A percentile compares a stretch with the other conserved stretches of the same genome.
phyloP scores from a whole-genome alignment of 441 rosid genomes.

The Pelargonium cotyledonis region DNA sequence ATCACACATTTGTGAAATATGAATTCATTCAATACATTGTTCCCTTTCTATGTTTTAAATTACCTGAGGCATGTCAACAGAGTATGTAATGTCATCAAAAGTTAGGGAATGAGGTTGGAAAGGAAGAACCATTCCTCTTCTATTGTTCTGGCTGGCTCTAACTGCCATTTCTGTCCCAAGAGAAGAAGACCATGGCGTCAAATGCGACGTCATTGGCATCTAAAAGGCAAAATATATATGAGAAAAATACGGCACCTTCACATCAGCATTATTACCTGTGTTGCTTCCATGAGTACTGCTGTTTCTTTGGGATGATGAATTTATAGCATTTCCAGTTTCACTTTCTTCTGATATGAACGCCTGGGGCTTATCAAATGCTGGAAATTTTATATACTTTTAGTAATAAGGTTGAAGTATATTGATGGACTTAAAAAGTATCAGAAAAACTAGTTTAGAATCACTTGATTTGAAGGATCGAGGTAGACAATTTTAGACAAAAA shows the following conservation, averaged over 20 bases:
- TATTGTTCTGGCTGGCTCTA: conserved; percentile 24
- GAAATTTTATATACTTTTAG: background rate
- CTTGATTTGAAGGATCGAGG: no score
- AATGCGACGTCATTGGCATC: background rate
- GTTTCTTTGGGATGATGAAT: conserved; percentile 21
- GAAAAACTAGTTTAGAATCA: no score
- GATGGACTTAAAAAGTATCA: no score
- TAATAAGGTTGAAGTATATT: no score
- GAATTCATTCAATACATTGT: background rate
- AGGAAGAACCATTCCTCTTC: conserved; percentile 81
- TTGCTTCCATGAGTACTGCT: conserved; percentile 6
- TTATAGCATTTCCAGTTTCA: conserved; percentile 29
- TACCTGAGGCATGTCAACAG: conserved; percentile 77
- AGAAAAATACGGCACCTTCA: background rate
- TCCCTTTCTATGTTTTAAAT: background rate
- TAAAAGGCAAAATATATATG: no score
- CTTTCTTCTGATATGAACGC: conserved; percentile 46
- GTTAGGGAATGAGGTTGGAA: conserved; percentile 66
- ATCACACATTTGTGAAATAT: background rate
- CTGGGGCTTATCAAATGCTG: conserved; percentile 58
- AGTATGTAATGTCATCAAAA: conserved; percentile 50
- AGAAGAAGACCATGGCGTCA: background rate
- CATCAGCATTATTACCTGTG: background rate
- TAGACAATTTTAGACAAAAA: no score
- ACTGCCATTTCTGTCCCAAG: background rate